Evolutionary conservation across 108 stramenopile species (phyloP), one percentile per base, ranked within the genome.

Genomic region (Cyclostephanos tholiformis): DNA sequence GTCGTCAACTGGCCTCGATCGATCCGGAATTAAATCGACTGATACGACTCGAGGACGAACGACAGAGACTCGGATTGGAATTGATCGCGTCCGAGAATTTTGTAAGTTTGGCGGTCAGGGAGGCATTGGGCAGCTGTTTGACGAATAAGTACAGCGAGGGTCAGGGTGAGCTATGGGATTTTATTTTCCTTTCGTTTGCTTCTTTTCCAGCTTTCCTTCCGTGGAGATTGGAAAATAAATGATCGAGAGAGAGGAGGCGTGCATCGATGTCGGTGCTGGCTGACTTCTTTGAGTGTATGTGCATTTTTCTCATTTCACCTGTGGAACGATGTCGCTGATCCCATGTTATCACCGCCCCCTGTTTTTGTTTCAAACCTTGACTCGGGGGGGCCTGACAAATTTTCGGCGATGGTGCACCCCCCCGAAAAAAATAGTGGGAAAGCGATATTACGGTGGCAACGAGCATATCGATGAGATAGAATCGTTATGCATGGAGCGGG

Each of bases 71-170:
- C 27, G 94, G 96, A 19, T 75, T 99, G 60, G 98, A 99, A 78
- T 84, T 99, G 49, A 99, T 99, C 75, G 99, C 99, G 6, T 97
- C 96, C 23, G 99, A 99, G 87, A 99, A 99, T 75, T 99, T 99
- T 85, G 97, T 91, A 0, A 97, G 96, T 61, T 35, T 77, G 25
- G 97, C 98, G 4, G 98, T 99, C 8, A 91, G 96, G 80, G 85
- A 97, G 49, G 97, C 88, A 65, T 79, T 99, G 48, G 98, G 98
- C 1, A 97, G 97, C 35, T 97, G 96, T 51, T 83, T 99, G 48
- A 99, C 99, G 29, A 99, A 99, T 86, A 99, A 99, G 88, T 99
- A 99, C 84, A 94, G 97, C 67, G 99, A 99, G 84, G 99, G 99
- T 14, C 83, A 89, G 61, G 87, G 87, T 87, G 55, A 60, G 87